Evolutionary conservation across 805 yeast species (phyloP).

Genomic region (Brettanomyces bruxellensis): DNA sequence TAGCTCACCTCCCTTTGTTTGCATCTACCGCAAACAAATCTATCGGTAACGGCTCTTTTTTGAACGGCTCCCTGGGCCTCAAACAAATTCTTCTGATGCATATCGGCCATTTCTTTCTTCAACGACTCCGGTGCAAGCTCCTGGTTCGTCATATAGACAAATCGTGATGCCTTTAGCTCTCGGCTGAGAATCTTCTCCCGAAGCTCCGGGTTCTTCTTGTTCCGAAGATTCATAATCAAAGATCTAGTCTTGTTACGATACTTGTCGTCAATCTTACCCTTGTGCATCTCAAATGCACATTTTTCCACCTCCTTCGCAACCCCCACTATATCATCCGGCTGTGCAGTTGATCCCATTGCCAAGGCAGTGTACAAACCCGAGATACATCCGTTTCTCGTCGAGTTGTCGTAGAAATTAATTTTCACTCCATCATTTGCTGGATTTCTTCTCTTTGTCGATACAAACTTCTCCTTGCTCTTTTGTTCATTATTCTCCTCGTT

Average conservation of each 20-base stretch:
- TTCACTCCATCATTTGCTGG: slow-evolving; percentile 75
- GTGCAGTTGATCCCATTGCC: slow-evolving; percentile 62
- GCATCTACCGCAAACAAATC: slow-evolving; percentile 97
- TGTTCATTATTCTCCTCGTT: neutral
- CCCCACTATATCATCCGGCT: slow-evolving; percentile 44
- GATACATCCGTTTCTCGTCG: slow-evolving; percentile 77
- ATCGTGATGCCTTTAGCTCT: slow-evolving; percentile 53
- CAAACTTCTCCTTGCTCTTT: neutral
- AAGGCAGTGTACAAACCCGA: slow-evolving; percentile 82
- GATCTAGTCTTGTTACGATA: slow-evolving; percentile 83
- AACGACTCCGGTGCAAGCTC: slow-evolving; percentile 93
- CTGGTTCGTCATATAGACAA: slow-evolving; percentile 80
- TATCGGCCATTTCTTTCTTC: slow-evolving; percentile 73
- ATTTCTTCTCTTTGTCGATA: slow-evolving; percentile 53
- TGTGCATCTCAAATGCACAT: slow-evolving; percentile 56
- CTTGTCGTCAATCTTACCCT: slow-evolving; percentile 44
- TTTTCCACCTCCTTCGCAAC: slow-evolving; percentile 66
- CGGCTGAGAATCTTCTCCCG: slow-evolving; percentile 60
- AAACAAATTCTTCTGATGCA: slow-evolving; percentile 81
- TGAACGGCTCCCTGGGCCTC: slow-evolving; percentile 98
- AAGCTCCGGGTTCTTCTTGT: slow-evolving; percentile 81
- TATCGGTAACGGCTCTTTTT: slow-evolving; percentile 90
- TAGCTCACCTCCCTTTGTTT: slow-evolving; percentile 94
- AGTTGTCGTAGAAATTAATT: slow-evolving; percentile 58
- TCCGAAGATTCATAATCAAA: slow-evolving; percentile 77